Conservation (phyloP, 2,329 filamentous ascomycete species). For the Zelopaecilomyces penicillatus region DNA sequence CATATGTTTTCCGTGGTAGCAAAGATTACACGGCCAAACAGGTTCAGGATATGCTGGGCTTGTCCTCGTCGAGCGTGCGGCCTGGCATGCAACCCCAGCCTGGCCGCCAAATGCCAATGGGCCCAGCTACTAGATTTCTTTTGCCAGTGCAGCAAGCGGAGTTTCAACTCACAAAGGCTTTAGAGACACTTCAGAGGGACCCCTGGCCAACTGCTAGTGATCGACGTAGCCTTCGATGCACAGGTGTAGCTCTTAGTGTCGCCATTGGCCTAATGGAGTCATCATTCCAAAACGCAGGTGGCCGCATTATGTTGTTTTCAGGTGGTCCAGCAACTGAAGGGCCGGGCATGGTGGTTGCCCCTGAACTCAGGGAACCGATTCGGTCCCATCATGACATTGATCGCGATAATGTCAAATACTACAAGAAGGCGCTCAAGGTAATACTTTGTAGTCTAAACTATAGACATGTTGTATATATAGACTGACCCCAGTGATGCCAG, state of each 20-base stretch:
- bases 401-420: conserved; percentile 97
- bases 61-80: conserved; percentile 63
- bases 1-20: conserved; percentile 94
- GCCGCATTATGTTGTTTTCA: conserved; percentile 93
- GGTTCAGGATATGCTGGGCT: conserved; percentile 97
- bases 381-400: conserved; percentile 98
- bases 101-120: conserved; percentile 66
- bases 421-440: conserved; percentile 96
- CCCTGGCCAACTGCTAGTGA: conserved; percentile 97
- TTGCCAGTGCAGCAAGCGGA: conserved; percentile 93
- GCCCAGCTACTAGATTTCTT: conserved; percentile 81
- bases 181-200: conserved; percentile 93
- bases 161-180: conserved; percentile 90
- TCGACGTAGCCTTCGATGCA: conserved; percentile 81
- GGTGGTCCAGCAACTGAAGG: conserved; percentile 93
- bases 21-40: conserved; percentile 98
- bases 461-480: neutral
- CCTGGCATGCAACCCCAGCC: conserved; percentile 68
- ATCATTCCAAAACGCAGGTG: conserved; percentile 91
- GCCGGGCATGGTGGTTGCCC: conserved; percentile 91
- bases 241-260: conserved; percentile 91
- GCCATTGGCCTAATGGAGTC: conserved; percentile 88
- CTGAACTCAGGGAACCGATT: conserved; percentile 91
- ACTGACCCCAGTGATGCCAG: conserved; percentile 30
- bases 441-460: conserved; percentile 10